phyloP scores from a whole-genome alignment of 345 rosid genomes.

The Eucalyptus tenuipes region DNA sequence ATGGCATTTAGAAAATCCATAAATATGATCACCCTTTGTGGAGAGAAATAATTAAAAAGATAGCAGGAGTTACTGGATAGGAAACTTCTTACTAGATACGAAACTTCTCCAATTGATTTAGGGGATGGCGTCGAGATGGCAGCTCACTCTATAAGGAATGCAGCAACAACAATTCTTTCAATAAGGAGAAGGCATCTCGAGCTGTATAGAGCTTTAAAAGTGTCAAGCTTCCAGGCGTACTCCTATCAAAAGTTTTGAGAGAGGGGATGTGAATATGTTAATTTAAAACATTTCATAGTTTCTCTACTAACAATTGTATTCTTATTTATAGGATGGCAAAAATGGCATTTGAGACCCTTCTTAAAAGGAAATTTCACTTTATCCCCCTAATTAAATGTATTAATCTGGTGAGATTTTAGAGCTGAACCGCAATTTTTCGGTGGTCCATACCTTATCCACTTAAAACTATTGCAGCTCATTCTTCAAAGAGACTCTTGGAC shows the following conservation, averaged over 20 bases:
- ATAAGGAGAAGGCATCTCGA: background rate
- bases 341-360: background rate
- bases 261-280: background rate
- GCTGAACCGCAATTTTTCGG: background rate
- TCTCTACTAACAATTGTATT: background rate
- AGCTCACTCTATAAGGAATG: background rate
- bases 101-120: background rate
- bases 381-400: background rate
- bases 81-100: background rate
- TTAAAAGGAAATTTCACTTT: rapidly evolving
- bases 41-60: background rate
- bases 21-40: background rate
- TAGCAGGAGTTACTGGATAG: background rate
- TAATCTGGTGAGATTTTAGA: background rate
- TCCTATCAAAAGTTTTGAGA: background rate
- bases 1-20: background rate
- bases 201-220: background rate
- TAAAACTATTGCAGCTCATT: background rate
- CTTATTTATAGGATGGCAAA: background rate
- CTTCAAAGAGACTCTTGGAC: background rate
- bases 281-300: background rate
- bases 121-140: background rate
- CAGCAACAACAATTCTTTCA: background rate
- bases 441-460: background rate
- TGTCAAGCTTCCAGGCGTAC: background rate